Percentiles rank a stretch among this genome's conserved stretches.
phyloP scores from a whole-genome alignment of 202 grass and related monocot genomes.

The Brachypodium distachyon region DNA sequence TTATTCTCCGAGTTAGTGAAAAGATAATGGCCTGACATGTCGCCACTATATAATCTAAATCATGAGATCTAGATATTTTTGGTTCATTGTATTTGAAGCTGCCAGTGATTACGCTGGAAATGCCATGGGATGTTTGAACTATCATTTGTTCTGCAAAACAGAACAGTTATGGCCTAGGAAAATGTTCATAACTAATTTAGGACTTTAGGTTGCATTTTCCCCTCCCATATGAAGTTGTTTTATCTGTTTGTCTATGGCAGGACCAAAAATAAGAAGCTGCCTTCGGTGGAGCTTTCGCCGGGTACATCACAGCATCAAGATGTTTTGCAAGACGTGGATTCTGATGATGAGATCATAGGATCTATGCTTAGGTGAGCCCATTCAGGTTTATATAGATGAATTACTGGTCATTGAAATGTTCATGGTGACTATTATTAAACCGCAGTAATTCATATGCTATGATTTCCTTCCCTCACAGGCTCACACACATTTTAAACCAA shows the following conservation, averaged over 20 bases:
- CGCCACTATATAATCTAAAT: background rate
- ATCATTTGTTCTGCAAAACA: background rate
- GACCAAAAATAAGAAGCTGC: slow-evolving; percentile 27
- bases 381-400: slow-evolving; percentile 7
- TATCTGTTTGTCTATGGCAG: slow-evolving; percentile 12
- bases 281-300: slow-evolving; percentile 6
- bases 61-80: background rate
- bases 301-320: slow-evolving; percentile 32
- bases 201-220: background rate
- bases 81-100: background rate
- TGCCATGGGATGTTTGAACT: background rate
- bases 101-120: background rate
- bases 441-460: background rate
- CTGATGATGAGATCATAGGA: slow-evolving; percentile 47
- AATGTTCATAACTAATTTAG: background rate
- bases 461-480: background rate
- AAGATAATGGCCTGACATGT: background rate
- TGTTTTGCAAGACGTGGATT: slow-evolving; percentile 14
- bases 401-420: background rate
- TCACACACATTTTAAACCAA: background rate
- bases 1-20: background rate
- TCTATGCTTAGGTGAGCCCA: slow-evolving; percentile 41
- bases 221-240: slow-evolving; percentile 6
- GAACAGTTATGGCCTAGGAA: background rate
- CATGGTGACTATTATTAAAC: background rate